These are phyloP conservation scores for Euphorbia tirucalli DNA, from an alignment of 345 rosid genomes.

Conservation along the genomic window DNA sequence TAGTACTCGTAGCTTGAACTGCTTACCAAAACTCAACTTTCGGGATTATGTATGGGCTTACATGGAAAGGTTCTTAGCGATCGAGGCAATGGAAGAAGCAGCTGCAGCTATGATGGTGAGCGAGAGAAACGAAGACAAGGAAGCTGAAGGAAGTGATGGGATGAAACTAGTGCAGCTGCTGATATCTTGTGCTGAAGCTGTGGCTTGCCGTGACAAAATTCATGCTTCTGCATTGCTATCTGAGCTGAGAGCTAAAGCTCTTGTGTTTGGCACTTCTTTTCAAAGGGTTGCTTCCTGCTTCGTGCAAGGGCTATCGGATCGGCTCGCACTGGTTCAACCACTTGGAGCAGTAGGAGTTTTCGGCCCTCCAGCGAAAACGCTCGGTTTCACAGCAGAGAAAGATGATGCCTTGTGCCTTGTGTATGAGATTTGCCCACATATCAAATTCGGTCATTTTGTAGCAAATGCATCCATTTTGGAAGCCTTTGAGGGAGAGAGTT, in stretches of 20 bases:
- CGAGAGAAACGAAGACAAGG: slow-evolving; percentile 19
- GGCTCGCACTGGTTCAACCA: slow-evolving; percentile 47
- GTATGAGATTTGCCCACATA: slow-evolving; percentile 57
- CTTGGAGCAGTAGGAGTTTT: slow-evolving; percentile 31
- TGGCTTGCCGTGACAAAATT: slow-evolving; percentile 50
- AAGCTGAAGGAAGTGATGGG: slow-evolving; percentile 29
- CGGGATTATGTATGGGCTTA: slow-evolving; percentile 48
- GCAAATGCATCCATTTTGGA: slow-evolving; percentile 57
- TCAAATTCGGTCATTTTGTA: slow-evolving; percentile 54
- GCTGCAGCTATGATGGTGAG: neutral
- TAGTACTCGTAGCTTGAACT: slow-evolving; percentile 19
- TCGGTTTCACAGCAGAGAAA: slow-evolving; percentile 40
- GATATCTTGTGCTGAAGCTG: slow-evolving; percentile 53
- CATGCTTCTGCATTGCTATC: slow-evolving; percentile 42
- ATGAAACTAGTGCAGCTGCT: slow-evolving; percentile 54
- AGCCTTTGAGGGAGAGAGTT: slow-evolving; percentile 78
- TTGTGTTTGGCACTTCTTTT: slow-evolving; percentile 56
- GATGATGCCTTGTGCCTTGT: slow-evolving; percentile 55
- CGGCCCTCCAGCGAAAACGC: slow-evolving; percentile 27
- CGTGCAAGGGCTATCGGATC: slow-evolving; percentile 56
- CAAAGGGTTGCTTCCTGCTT: slow-evolving; percentile 72
- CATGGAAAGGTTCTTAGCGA: slow-evolving; percentile 39
- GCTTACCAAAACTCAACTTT: slow-evolving; percentile 34
- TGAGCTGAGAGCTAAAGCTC: slow-evolving; percentile 37
- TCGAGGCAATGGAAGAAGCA: slow-evolving; percentile 49